phyloP scores from a whole-genome alignment of 2,329 filamentous ascomycete genomes.

The Didymosphaeria variabile region DNA sequence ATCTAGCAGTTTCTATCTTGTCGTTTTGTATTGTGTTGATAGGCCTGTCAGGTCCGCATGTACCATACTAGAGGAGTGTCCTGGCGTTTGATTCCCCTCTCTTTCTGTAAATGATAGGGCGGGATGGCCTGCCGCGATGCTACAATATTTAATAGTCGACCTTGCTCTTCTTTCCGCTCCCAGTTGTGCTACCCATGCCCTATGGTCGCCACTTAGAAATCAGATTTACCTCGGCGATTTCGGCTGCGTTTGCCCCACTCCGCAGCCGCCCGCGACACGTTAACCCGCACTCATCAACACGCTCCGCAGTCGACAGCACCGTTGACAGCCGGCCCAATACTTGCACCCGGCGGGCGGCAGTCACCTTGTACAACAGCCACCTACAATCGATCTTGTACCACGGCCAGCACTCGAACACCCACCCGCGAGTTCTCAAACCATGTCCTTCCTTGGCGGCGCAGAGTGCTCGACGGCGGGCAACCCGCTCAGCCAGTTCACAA shows the following conservation, averaged over 20 bases:
- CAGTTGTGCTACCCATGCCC: not conserved
- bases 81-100: slow-evolving; percentile 39
- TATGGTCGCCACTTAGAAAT: slow-evolving; percentile 22
- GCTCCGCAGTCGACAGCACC: not conserved
- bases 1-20: slow-evolving; percentile 26
- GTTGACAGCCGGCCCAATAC: not conserved
- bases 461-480: slow-evolving; percentile 98
- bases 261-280: slow-evolving; percentile 18
- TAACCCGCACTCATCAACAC: slow-evolving; percentile 21
- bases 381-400: not conserved
- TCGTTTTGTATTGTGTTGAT: slow-evolving; percentile 38
- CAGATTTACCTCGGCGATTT: slow-evolving; percentile 30
- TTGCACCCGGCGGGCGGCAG: not conserved
- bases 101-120: slow-evolving; percentile 28
- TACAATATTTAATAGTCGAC: slow-evolving; percentile 21
- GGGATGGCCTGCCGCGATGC: slow-evolving; percentile 13
- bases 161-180: not conserved
- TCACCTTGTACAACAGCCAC: slow-evolving; percentile 12
- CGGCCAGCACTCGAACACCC: not conserved
- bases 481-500: slow-evolving; percentile 95
- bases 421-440: slow-evolving; percentile 50
- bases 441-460: slow-evolving; percentile 96
- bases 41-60: slow-evolving; percentile 28
- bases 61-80: slow-evolving; percentile 42
- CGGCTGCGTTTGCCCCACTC: slow-evolving; percentile 25